Conservation (phyloP, 257 asterid genomes). For the Euphrasia confusa region DNA sequence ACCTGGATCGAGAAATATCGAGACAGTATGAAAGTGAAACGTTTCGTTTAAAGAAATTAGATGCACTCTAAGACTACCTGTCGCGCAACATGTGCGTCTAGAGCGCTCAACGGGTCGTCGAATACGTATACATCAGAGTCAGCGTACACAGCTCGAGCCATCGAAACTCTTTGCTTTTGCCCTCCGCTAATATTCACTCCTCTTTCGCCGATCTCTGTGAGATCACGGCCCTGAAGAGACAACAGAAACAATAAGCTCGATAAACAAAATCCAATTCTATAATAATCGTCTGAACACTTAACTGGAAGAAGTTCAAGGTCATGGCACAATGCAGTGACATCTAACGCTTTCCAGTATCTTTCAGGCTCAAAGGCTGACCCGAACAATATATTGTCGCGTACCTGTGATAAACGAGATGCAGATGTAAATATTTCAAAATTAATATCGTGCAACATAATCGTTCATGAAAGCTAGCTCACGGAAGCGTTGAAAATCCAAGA, state of each 20-base stretch:
- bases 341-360: conserved; percentile 66
- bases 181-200: conserved; percentile 95
- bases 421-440: conserved; percentile 14
- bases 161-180: conserved; percentile 89
- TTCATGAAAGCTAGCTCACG: conserved; percentile 34
- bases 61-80: conserved; percentile 42
- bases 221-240: conserved; percentile 66
- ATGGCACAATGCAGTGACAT: conserved; percentile 66
- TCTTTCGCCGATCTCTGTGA: conserved; percentile 94
- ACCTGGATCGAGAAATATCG: conserved; percentile 45
- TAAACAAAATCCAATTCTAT: conserved; percentile 2
- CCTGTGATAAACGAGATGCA: conserved; percentile 38
- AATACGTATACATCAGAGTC: conserved; percentile 81
- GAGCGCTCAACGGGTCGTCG: conserved; percentile 91
- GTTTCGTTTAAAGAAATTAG: conserved; percentile 1
- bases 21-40: neutral
- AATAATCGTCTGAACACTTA: conserved; percentile 29
- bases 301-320: conserved; percentile 86
- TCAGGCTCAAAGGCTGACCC: conserved; percentile 64
- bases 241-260: conserved; percentile 18
- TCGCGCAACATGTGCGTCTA: conserved; percentile 79
- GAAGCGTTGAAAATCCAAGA: conserved; percentile 96
- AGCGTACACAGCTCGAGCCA: conserved; percentile 93
- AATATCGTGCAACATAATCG: too few species aligned
- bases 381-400: conserved; percentile 73